phyloP scores from a whole-genome alignment of 371 early-diverging fungal genomes.

The Mortierella sp. region DNA sequence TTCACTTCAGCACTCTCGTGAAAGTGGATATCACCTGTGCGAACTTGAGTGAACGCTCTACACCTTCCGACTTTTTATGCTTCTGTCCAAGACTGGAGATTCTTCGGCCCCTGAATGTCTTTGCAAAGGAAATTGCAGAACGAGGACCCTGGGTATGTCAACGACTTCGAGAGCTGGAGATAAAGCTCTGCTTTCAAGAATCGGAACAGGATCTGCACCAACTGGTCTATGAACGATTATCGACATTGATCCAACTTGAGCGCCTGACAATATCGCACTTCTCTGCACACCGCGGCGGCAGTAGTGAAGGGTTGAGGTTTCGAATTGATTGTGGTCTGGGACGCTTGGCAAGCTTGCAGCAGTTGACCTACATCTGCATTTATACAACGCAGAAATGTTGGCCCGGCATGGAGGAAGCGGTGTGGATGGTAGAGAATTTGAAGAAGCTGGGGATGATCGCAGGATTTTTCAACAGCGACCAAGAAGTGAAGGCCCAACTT shows the following conservation, averaged over 20 bases:
- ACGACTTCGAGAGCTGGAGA: neutral
- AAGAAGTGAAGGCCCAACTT: no score
- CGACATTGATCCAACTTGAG: neutral
- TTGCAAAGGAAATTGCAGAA: neutral
- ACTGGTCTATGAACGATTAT: neutral
- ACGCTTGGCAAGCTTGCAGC: neutral
- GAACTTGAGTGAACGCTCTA: no score
- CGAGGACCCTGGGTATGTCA: neutral
- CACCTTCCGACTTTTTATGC: no score
- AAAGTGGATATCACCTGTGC: no score
- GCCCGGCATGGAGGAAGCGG: neutral
- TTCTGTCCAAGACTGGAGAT: no score
- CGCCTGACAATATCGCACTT: neutral
- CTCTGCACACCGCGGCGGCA: no score
- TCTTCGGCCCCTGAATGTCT: no score
- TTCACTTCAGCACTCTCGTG: no score
- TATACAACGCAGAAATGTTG: no score
- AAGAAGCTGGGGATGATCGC: no score
- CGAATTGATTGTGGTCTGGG: neutral
- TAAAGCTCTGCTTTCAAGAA: neutral
- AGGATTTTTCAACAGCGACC: no score
- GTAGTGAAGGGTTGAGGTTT: neutral
- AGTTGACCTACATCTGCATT: neutral
- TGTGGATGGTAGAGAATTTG: neutral
- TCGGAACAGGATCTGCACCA: neutral